A percentile compares a stretch with the other conserved stretches of the same genome.
Conservation (phyloP, 2,329 filamentous ascomycete genomes). For the Arthroderma sp. region DNA sequence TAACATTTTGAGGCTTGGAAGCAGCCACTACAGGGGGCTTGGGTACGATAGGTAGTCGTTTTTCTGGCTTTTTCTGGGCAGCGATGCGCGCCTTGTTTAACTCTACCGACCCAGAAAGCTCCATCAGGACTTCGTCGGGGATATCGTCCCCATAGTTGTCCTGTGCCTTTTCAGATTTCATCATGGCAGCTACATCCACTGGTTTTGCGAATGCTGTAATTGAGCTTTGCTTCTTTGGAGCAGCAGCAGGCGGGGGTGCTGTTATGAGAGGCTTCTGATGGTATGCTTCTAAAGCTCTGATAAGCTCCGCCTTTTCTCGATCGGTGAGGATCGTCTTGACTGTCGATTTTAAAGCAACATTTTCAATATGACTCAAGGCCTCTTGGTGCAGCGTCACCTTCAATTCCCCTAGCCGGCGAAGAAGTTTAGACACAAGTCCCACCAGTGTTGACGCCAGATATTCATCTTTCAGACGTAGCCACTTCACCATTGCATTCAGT, state of each 20-base stretch:
- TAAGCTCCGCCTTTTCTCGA: constrained; percentile 73
- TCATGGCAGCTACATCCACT: constrained; percentile 22
- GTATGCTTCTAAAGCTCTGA: constrained; percentile 45
- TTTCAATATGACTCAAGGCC: constrained; percentile 48
- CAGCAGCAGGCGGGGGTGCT: constrained; percentile 21
- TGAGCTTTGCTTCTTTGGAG: constrained; percentile 31
- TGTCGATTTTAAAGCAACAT: constrained; percentile 39
- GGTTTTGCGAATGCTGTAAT: constrained; percentile 28
- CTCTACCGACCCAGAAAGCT: constrained; percentile 30
- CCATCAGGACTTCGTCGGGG: constrained; percentile 27
- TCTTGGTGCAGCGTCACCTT: constrained; percentile 55
- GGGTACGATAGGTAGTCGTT: constrained; percentile 4
- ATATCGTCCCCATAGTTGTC: constrained; percentile 32
- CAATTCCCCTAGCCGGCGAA: constrained; percentile 66
- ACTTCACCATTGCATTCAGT: constrained; percentile 60
- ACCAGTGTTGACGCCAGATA: constrained; percentile 76
- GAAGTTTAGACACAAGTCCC: constrained; percentile 68
- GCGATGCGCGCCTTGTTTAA: constrained; percentile 23
- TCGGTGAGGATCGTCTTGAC: constrained; percentile 67
- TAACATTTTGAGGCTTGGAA: constrained; percentile 25
- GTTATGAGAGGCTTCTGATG: constrained; percentile 32
- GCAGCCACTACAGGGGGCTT: constrained; percentile 7
- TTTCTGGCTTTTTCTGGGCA: constrained; percentile 12
- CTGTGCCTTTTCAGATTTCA: constrained; percentile 25
- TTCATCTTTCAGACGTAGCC: constrained; percentile 78